Base-by-base conservation (phyloP, 2,329 filamentous ascomycete species). In the Hypoxylon sp. region DNA sequence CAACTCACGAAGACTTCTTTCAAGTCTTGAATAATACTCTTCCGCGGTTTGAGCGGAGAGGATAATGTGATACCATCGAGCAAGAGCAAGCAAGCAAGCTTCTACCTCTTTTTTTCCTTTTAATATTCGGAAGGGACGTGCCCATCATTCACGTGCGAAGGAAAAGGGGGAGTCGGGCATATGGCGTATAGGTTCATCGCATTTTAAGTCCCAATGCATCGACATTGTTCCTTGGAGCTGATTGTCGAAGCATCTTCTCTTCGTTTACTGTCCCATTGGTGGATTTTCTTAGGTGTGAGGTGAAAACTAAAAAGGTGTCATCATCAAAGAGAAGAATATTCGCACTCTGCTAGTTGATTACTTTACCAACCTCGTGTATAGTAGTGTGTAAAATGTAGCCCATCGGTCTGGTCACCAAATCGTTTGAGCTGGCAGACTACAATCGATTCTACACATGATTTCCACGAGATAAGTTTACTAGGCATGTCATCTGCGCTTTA, bases 31-130 rank as follows among this genome's bases (percentile, higher is more conserved):
- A 60, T 67, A 71, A 67, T 67, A 70, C 46, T 57, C 58, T 59
- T 14, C 50, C 46, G 46, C 46, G 29, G 44, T 57, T 64, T 24
- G 53, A 47, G 39, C 48, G 61, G 66, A 48, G 59, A 60, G 62
- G 47, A 39, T 61, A 69, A 60, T 63, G 66, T 66, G 69, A 69
- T 71, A 71, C 69, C 66, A 71, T 33, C 55, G 63, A 68, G 64
- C 47, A 60, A 59, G 42, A 63, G 63, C 58, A 60, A 65, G 68
- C 69, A 60, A 65, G 68, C 69, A 70, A 39, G 55, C 50, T 47
- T 48, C 51, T 46, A 26, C 54, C 71, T 53, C 68, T 57, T 62
- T 60, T 22, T 68, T 58, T 46, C 37, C 33, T 58, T 59, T 57
- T 62, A 59, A 50, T 60, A 66, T 50, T 39, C 42, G 11, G 44